Evolutionary conservation across 208 protist genomes (phyloP), one percentile per base, ranked within the genome.

Genomic region (Sergeia podlipaevii): DNA sequence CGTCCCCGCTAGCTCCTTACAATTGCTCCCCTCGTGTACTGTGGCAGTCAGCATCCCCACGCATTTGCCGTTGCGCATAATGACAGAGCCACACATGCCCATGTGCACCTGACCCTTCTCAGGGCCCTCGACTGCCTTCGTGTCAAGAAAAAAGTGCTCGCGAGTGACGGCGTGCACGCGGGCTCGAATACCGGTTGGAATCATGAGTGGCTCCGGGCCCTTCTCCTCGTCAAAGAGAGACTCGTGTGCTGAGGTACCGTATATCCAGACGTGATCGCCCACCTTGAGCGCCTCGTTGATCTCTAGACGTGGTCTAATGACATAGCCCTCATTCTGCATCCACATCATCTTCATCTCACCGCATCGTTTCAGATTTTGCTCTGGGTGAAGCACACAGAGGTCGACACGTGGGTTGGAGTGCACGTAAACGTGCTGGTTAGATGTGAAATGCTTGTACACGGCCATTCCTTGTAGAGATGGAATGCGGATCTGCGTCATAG

Each of bases 261-360:
- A 95, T 0, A 95, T 62, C 85, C 88, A 95, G 1, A 95, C 88
- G 57, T 92, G 65, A 45, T 95, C 88, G 32, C 88, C 88, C 0
- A 89, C 81, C 39, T 74, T 28, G 17, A 95, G 54, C 37, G 43
- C 48, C 29, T 88, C 70, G n/a, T 76, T 74, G 4, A 95, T 52
- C 65, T 95, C 88, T 0, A 95, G 63, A 2, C 88, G 74, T 6
- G 88, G 88, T 8, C 85, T 76, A 17, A 82, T 71, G 36, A 92
- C 63, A 59, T 89, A 80, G 24, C 88, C 88, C 47, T 95, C 85
- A 65, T 95, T 95, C 64, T 95, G 88, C 82, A 92, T 87, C 84
- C 85, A 93, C 77, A 95, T 51, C 84, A 95, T 91, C 63, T 92
- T 91, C 88, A 95, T 92, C 55, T 95, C 84, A 8, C 88, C 84